phyloP scores from a whole-genome alignment of 2,329 filamentous ascomycete genomes.

The Geosmithia putterillii region DNA sequence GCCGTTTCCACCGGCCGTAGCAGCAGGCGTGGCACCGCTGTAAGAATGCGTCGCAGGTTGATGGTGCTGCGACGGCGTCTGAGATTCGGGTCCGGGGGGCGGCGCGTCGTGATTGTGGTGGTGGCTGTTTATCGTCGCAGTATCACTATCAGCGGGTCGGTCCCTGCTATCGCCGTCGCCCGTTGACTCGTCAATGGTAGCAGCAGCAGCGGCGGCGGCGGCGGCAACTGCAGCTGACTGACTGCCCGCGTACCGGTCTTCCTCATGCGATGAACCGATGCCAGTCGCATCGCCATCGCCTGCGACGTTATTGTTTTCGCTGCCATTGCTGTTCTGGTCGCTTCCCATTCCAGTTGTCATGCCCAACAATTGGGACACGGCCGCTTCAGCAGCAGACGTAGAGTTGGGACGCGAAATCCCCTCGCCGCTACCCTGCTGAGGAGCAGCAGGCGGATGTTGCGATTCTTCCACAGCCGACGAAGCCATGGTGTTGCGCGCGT shows the following conservation, averaged over 20 bases:
- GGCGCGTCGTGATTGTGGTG: neutral
- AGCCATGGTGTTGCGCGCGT: neutral
- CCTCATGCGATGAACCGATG: constrained; percentile 21
- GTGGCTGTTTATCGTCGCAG: neutral
- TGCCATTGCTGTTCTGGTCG: neutral
- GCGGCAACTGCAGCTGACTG: neutral
- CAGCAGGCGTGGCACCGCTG: constrained; percentile 16
- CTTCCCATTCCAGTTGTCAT: too few relatives aligned
- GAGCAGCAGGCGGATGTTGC: constrained; percentile 20
- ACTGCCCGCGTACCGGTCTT: neutral
- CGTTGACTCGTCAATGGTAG: neutral
- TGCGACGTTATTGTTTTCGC: constrained; percentile 19
- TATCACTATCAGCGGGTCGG: neutral
- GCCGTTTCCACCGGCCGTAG: constrained; percentile 12
- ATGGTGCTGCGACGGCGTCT: constrained; percentile 1
- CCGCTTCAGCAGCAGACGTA: constrained; percentile 30
- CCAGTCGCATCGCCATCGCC: constrained; percentile 23
- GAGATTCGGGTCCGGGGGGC: constrained; percentile 5
- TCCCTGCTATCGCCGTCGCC: neutral
- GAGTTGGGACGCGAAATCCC: constrained; percentile 37
- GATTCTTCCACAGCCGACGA: constrained; percentile 2
- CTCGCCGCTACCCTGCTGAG: constrained; percentile 24
- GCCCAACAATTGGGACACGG: constrained; percentile 29
- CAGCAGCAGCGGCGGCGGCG: neutral
- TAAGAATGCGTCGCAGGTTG: constrained; percentile 5